Percentiles rank a stretch among this genome's conserved stretches.
phyloP scores from a whole-genome alignment of 345 rosid species.

The Clarkia xantiana region DNA sequence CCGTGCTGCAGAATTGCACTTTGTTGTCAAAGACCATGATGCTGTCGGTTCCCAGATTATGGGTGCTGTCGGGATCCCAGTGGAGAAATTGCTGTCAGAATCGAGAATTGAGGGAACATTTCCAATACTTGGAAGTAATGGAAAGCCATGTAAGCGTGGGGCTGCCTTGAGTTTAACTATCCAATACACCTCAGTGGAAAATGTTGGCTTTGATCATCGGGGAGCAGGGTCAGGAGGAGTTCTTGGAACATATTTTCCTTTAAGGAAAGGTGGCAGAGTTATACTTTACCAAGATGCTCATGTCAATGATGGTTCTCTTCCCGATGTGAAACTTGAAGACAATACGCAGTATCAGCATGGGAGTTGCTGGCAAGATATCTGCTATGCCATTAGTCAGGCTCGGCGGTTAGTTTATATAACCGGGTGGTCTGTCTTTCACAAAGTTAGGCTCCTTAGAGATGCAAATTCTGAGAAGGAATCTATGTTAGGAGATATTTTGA shows the following conservation, averaged over 20 bases:
- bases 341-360: conserved; percentile 34
- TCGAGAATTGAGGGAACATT: conserved; percentile 47
- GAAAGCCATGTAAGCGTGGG: conserved; percentile 58
- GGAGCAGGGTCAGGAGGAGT: conserved; percentile 56
- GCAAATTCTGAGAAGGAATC: conserved; percentile 18
- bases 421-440: conserved; percentile 84
- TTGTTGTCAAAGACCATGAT: conserved; percentile 75
- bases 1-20: conserved; percentile 56
- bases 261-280: conserved; percentile 72
- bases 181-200: conserved; percentile 47
- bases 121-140: conserved; percentile 42
- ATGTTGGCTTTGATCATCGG: conserved; percentile 29
- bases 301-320: conserved; percentile 46
- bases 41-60: conserved; percentile 72
- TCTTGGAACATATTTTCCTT: conserved; percentile 73
- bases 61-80: conserved; percentile 69
- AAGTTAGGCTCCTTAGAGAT: conserved; percentile 47
- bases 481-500: conserved; percentile 67
- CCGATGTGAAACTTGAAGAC: conserved; percentile 42
- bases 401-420: conserved; percentile 69
- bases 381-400: conserved; percentile 63
- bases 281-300: conserved; percentile 94
- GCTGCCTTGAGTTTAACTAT: conserved; percentile 62
- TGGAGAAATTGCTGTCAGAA: conserved; percentile 36
- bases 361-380: conserved; percentile 70